Conservation (phyloP, 345 rosid genomes). For the Pistacia atlantica region DNA sequence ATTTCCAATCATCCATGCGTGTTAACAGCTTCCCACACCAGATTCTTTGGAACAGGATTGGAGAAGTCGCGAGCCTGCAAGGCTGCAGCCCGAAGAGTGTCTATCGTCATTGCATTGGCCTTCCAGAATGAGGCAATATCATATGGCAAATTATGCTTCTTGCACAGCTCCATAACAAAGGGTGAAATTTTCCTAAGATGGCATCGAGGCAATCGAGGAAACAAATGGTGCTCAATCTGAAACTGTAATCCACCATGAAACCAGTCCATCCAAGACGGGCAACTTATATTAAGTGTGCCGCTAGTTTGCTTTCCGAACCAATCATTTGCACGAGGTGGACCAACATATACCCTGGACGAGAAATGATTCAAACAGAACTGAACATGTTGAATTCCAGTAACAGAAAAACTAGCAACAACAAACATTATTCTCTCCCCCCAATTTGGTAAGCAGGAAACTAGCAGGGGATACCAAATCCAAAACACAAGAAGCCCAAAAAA, state of each 20-base stretch:
- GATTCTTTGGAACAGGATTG: slow-evolving; percentile 47
- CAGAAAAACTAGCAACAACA: slow-evolving; percentile 43
- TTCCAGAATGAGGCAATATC: slow-evolving; percentile 45
- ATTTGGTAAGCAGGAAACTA: slow-evolving; percentile 55
- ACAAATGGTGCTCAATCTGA: slow-evolving; percentile 77
- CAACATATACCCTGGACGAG: slow-evolving; percentile 52
- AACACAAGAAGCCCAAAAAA: slow-evolving; percentile 43
- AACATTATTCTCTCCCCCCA: slow-evolving; percentile 55
- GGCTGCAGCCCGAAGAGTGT: slow-evolving; percentile 46
- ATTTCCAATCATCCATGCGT: slow-evolving; percentile 44
- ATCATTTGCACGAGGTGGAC: slow-evolving; percentile 46
- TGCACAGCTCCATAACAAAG: slow-evolving; percentile 53
- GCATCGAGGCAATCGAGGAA: slow-evolving; percentile 57
- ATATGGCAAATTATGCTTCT: slow-evolving; percentile 54
- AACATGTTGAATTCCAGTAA: slow-evolving; percentile 56
- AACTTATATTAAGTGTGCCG: slow-evolving; percentile 49
- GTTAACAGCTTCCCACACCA: slow-evolving; percentile 65
- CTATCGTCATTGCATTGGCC: slow-evolving; percentile 47
- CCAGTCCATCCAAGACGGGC: slow-evolving; percentile 78
- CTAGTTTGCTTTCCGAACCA: slow-evolving; percentile 57
- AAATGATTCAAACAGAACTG: slow-evolving; percentile 67
- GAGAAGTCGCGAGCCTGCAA: slow-evolving; percentile 52
- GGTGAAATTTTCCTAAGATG: slow-evolving; percentile 52
- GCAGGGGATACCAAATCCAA: slow-evolving; percentile 62
- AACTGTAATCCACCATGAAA: slow-evolving; percentile 83